Evolutionary conservation across 2,329 filamentous ascomycete genomes (phyloP), one percentile per base, ranked within the genome.

Genomic region (Endoconidiophora laricicola): DNA sequence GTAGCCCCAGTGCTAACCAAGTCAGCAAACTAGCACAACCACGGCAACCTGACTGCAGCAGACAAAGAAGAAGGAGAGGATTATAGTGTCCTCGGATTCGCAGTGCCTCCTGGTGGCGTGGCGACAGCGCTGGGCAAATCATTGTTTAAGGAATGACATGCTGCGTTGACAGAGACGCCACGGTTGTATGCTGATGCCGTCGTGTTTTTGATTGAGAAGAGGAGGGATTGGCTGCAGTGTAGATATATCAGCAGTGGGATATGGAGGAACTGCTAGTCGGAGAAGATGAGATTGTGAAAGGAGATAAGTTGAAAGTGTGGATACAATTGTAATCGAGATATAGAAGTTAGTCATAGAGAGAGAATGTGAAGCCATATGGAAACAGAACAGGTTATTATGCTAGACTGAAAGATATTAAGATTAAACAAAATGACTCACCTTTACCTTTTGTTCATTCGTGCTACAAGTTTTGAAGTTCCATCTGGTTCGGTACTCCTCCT

Each of bases 161-260:
- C 12, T 9, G 46, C 37, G 12, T 53, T 66, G 41, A 54, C 51
- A 0, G 65, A 72, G 58, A 65, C 57, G 46, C 62, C 61, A 2
- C 60, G 67, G 40, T 55, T 73, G 5, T 54, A 60, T 22, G 68
- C 60, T 1, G 67, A 72, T 58, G 65, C 66, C 0, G 59, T 72
- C 38, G 62, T 65, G 0, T 72, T 63, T 58, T 55, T 72, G 43
- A 64, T 65, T 1, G 59, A 58, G 33, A 59, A 67, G 56, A 61
- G 64, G 48, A 61, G 65, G 26, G 62, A 66, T 2, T 73, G 69
- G 69, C 56, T 73, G 18, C 60, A 60, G 1, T 69, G 66, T 1
- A 59, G 69, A 49, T 72, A 68, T 56, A 52, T 71, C 3, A 65
- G n/a, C 66, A 60, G 23, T 73, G 69, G 70, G 68, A 72, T 55